Base-by-base conservation (phyloP, 805 yeast species). In the Scheffersomyces stipitis region DNA sequence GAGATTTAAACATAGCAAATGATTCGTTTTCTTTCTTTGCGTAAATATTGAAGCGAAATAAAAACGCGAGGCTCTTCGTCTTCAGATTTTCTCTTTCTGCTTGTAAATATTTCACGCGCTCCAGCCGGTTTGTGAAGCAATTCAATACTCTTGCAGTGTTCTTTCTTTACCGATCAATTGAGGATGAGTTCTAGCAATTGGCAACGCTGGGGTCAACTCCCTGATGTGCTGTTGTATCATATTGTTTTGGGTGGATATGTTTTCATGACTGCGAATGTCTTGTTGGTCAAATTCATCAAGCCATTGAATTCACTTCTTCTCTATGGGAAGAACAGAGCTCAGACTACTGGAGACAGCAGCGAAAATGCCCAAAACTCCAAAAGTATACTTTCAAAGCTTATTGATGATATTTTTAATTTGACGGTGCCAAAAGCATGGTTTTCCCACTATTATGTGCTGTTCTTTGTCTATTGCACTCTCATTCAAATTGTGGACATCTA, bases 351-450 rank as follows among this genome's bases (percentile, higher is more conserved):
- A 20, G 24, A 10, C 7, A 20, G 9, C 24, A 10, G 10, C 10
- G 24, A 20, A 20, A 20, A 10, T 10, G 7, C 24, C 7, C 7
- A 20, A 7, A 20, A 10, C 24, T 20, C 24, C 7, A 20, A 20
- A 7, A 7, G 9, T 7, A 7, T 20, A 7, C 7, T 20, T 20
- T 9, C 15, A 8, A 4, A 17, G 27, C 23, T 18, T 9, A 28
- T 41, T 15, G 38, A 34, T 15, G 37, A 17, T 29, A 14, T 36
- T 16, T 26, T 28, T 16, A 20, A 28, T 10, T 37, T 67, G 10
- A 76, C 78, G 9, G 82, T 83, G 0, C 86, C 88, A 0, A 84
- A 82, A 51, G 44, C 69, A 9, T 78, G 72, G 71, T 85, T 85
- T 49, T 49, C 62, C 2, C 88, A 84, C 49, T 85, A 79, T 47